Conservation (phyloP, 2,329 filamentous ascomycete genomes). For the Ophiocordyceps polyrhachis-furcata region DNA sequence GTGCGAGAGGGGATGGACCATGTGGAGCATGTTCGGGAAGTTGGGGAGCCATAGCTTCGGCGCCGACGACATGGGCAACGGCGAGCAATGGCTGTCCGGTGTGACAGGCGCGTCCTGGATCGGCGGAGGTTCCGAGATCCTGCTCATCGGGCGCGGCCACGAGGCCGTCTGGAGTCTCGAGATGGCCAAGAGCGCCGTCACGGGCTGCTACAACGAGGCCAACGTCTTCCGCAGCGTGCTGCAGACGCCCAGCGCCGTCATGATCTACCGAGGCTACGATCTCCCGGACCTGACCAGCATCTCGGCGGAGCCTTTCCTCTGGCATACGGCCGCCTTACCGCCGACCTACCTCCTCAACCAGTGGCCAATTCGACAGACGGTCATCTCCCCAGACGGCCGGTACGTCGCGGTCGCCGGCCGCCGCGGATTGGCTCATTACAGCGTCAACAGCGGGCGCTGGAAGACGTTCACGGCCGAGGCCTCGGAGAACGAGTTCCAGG, state of each 20-base stretch:
- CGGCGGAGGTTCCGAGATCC: constrained; percentile 68
- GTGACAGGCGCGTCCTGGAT: constrained; percentile 69
- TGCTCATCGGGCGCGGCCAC: constrained; percentile 52
- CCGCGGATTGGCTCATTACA: constrained; percentile 86
- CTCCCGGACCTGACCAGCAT: constrained; percentile 78
- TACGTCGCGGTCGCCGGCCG: constrained; percentile 94
- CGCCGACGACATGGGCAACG: constrained; percentile 46
- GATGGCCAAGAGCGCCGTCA: constrained; percentile 84
- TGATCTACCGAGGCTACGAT: constrained; percentile 88
- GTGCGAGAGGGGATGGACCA: constrained; percentile 83
- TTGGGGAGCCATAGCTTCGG: constrained; percentile 69
- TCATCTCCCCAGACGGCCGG: constrained; percentile 78
- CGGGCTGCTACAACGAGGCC: constrained; percentile 76
- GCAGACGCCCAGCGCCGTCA: constrained; percentile 72
- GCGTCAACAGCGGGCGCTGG: constrained; percentile 84
- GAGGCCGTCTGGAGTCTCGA: constrained; percentile 75
- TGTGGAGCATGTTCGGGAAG: constrained; percentile 96
- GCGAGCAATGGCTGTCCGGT: constrained; percentile 71
- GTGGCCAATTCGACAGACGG: constrained; percentile 78
- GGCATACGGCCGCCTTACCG: constrained; percentile 83
- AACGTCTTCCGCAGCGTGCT: constrained; percentile 81
- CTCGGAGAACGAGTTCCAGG: constrained; percentile 77
- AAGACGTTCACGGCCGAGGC: constrained; percentile 73
- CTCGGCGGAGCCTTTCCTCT: constrained; percentile 80
- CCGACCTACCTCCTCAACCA: constrained; percentile 72